These are phyloP conservation scores for Diaporthe velutina DNA, from an alignment of 2,329 filamentous ascomycete genomes.

Conservation along the genomic window DNA sequence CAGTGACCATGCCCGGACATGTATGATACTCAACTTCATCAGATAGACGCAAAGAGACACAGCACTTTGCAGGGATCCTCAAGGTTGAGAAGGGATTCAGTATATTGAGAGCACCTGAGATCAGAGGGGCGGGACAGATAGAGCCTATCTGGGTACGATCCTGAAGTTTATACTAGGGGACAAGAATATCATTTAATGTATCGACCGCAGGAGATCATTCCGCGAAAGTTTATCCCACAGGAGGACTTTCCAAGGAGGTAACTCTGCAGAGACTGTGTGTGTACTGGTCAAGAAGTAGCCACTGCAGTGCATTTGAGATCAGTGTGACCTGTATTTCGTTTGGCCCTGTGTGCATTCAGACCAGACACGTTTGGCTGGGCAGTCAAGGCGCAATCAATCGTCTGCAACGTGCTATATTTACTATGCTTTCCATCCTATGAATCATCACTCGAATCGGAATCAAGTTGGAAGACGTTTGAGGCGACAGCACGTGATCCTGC, in stretches of 20 bases:
- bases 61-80: background rate
- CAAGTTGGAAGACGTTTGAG: background rate
- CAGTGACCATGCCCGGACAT: too few species aligned
- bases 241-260: background rate
- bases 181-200: background rate
- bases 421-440: conserved; percentile 21
- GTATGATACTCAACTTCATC: background rate
- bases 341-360: background rate
- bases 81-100: background rate
- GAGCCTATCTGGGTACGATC: background rate
- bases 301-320: background rate
- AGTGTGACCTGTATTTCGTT: background rate
- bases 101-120: background rate
- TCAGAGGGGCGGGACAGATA: background rate
- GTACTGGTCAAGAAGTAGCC: background rate
- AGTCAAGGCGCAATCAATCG: background rate
- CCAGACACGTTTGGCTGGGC: background rate
- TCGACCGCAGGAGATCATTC: background rate
- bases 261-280: background rate
- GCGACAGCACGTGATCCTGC: conserved; percentile 9
- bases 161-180: background rate
- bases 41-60: too few species aligned
- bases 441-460: conserved; percentile 32
- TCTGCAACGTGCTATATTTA: conserved; percentile 4
- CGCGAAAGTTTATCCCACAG: background rate